Conservation (phyloP, 2,329 filamentous ascomycete genomes). For the Colletotrichum lindemuthianum region DNA sequence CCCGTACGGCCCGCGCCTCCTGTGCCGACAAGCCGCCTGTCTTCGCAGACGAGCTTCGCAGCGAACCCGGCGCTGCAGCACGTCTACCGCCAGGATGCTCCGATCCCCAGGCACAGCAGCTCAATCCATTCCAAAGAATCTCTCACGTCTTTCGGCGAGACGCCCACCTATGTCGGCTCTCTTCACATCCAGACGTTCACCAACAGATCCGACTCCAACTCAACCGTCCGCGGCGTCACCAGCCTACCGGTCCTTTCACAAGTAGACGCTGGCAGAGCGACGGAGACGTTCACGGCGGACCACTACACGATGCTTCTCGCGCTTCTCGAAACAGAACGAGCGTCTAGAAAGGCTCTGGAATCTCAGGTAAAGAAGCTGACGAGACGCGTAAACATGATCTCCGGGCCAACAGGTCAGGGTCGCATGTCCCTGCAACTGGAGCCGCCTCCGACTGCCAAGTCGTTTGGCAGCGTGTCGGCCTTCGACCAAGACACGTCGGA, state of each 20-base stretch:
- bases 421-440: slow-evolving; percentile 40
- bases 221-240: slow-evolving; percentile 58
- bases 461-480: slow-evolving; percentile 50
- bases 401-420: slow-evolving; percentile 37
- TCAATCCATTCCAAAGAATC: slow-evolving; percentile 55
- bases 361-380: slow-evolving; percentile 64
- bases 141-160: slow-evolving; percentile 57
- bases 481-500: slow-evolving; percentile 57
- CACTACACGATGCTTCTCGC: slow-evolving; percentile 61
- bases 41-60: slow-evolving; percentile 40
- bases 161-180: slow-evolving; percentile 56
- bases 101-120: slow-evolving; percentile 45
- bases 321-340: slow-evolving; percentile 66
- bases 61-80: slow-evolving; percentile 45
- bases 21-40: slow-evolving; percentile 39
- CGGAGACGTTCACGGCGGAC: slow-evolving; percentile 49
- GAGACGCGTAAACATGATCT: slow-evolving; percentile 59
- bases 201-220: slow-evolving; percentile 54
- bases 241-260: slow-evolving; percentile 55
- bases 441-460: slow-evolving; percentile 48
- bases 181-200: slow-evolving; percentile 47
- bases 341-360: slow-evolving; percentile 65
- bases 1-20: slow-evolving; percentile 41
- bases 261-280: slow-evolving; percentile 39
- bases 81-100: slow-evolving; percentile 39